Base-by-base conservation (phyloP, 1,139 yeast species). In the Saccharomyces pastorianus region DNA sequence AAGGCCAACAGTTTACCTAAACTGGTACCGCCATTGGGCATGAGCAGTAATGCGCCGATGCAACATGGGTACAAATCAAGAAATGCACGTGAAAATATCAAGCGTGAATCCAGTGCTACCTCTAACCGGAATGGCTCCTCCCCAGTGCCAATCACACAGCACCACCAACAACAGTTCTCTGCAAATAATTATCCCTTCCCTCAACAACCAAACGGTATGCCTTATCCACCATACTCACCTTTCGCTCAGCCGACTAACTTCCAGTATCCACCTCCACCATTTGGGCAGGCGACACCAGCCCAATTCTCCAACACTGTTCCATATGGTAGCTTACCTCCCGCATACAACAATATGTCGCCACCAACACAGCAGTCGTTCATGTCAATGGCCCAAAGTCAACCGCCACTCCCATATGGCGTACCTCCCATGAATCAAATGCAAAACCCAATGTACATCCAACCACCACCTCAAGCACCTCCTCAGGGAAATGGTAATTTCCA, bases 41-140 rank as follows among this genome's bases (percentile, higher is more conserved):
- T 38, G 44, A 17, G 25, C n/a, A 32, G 28, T 2, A 25, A 20
- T 32, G 34, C 51, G 38, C 27, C 38, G 6, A 25, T 48, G 14
- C 14, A 14, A 5, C 53, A 52, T 25, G 55, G 59, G n/a, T 65
- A 65, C 50, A 60, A 54, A 38, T 61, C 68, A 9, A 59, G 68
- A 52, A 60, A 52, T 42, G 49, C 58, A 27, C 61, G 61, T 50
- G 62, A 56, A 49, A 51, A 49, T 11, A 38, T 25, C 11, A 38
- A 38, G n/a, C 44, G 13, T 9, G 44, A 38, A 5, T 9, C 25
- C n/a, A 20, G 25, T 6, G 11, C 25, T n/a, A 20, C 25, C 4
- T 11, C 25, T 38, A 20, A 11, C 14, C 44, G 20, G 17, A 20
- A 38, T 20, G 25, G 44, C 13, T 6, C 44, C n/a, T 7, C n/a